Conservation (phyloP, 257 asterid genomes). For the Ligustrum vulgare region DNA sequence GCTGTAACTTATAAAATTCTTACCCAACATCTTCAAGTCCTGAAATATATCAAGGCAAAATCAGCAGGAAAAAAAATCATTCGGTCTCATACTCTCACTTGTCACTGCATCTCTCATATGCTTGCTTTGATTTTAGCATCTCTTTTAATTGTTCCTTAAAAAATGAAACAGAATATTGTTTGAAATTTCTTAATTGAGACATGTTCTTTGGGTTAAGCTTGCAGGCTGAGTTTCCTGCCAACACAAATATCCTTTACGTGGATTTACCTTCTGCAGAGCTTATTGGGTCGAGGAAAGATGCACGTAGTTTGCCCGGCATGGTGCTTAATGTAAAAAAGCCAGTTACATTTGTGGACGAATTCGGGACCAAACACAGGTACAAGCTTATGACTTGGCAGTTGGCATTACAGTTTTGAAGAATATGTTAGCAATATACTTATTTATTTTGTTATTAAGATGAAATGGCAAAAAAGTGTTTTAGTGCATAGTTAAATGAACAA, state of each 20-base stretch:
- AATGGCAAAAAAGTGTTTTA: neutral
- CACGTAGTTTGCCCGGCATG: slow-evolving; percentile 84
- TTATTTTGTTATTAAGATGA: neutral
- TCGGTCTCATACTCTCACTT: slow-evolving; percentile 21
- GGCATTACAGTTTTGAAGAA: slow-evolving; percentile 5
- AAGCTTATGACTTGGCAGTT: slow-evolving; percentile 18
- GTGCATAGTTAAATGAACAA: neutral
- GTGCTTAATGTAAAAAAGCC: slow-evolving; percentile 88
- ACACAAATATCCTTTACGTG: slow-evolving; percentile 89
- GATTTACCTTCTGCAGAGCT: slow-evolving; percentile 89
- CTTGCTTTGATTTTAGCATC: slow-evolving; percentile 7
- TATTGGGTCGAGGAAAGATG: slow-evolving; percentile 70
- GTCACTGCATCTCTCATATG: slow-evolving; percentile 10
- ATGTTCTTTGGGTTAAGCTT: slow-evolving; percentile 55
- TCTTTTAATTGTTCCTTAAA: slow-evolving; percentile 10
- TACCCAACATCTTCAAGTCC: neutral
- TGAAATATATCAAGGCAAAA: neutral
- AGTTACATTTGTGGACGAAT: slow-evolving; percentile 72
- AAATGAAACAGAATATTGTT: slow-evolving; percentile 19
- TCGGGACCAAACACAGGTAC: slow-evolving; percentile 83
- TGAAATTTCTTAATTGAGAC: slow-evolving; percentile 34
- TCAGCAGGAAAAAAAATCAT: neutral
- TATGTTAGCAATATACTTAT: neutral
- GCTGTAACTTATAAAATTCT: neutral
- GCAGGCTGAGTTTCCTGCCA: slow-evolving; percentile 93